Evolutionary conservation across 306 rosid species (phyloP).

Genomic region (Ceratonia siliqua): DNA sequence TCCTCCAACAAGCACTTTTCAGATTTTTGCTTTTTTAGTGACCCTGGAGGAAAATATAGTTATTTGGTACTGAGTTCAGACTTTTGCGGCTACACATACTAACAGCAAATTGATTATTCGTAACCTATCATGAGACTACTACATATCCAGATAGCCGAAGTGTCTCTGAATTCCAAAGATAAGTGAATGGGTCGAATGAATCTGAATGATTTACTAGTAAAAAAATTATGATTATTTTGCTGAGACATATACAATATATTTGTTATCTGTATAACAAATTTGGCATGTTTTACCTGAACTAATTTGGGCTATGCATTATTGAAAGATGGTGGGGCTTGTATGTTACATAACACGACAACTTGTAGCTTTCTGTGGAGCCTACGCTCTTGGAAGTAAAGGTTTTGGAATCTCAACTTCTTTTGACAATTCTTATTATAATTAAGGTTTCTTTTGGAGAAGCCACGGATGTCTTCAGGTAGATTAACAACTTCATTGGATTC

Average conservation of each 20-base stretch:
- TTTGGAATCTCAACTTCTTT: constrained; percentile 74
- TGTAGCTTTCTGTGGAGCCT: constrained; percentile 88
- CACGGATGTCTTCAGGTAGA: constrained; percentile 65
- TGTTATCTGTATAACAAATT: background rate
- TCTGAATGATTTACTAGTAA: constrained; percentile 1
- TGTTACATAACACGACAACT: constrained; percentile 73
- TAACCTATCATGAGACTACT: background rate
- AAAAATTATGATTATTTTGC: background rate
- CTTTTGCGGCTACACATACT: background rate
- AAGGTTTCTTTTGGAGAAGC: constrained; percentile 78
- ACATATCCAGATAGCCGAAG: no score
- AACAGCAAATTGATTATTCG: background rate
- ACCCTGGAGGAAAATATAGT: background rate
- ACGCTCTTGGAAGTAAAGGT: constrained; percentile 80
- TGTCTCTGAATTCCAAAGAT: no score
- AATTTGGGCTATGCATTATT: constrained; percentile 1
- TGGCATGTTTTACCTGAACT: background rate
- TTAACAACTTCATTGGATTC: constrained; percentile 12
- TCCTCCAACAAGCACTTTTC: no score
- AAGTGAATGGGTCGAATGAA: background rate
- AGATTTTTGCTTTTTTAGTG: no score
- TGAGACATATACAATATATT: background rate
- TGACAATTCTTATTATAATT: constrained; percentile 71
- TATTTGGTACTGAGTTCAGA: background rate
- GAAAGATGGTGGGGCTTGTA: constrained; percentile 27